Percentiles rank a stretch among this genome's conserved stretches.
Conservation (phyloP, 306 rosid genomes). For the Glycine soja region DNA sequence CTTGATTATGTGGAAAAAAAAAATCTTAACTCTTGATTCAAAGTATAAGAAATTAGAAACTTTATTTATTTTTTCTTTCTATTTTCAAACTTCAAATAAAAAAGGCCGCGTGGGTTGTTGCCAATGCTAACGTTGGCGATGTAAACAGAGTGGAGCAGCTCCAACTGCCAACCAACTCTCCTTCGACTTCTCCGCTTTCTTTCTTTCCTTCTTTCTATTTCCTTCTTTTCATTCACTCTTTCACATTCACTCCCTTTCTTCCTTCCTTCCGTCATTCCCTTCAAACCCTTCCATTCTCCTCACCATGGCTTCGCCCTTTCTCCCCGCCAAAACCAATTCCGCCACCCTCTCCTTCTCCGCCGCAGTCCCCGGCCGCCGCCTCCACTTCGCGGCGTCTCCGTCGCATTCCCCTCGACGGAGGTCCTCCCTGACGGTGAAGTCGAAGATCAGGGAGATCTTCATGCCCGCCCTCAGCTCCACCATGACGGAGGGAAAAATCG, state of each 20-base stretch:
- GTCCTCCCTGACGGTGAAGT: slow-evolving; percentile 52
- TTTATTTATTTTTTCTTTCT: no score
- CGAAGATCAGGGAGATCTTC: slow-evolving; percentile 94
- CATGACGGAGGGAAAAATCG: slow-evolving; percentile 98
- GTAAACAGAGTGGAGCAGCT: slow-evolving; percentile 54
- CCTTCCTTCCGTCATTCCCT: neutral
- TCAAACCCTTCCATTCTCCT: neutral
- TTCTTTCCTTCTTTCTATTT: neutral
- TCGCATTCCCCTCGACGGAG: slow-evolving; percentile 54
- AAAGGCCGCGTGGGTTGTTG: neutral
- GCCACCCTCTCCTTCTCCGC: slow-evolving; percentile 63
- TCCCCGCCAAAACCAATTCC: slow-evolving; percentile 2
- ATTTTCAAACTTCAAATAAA: neutral
- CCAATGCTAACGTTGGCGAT: slow-evolving; percentile 50
- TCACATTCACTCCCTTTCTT: neutral
- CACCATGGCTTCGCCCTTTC: slow-evolving; percentile 56
- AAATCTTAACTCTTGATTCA: no score
- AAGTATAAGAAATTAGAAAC: no score
- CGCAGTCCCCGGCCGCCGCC: slow-evolving; percentile 52
- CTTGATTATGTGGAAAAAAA: no score
- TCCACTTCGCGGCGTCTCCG: slow-evolving; percentile 30
- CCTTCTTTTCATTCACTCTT: neutral
- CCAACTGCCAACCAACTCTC: slow-evolving; percentile 46
- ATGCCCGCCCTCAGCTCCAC: slow-evolving; percentile 99
- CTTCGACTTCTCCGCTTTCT: slow-evolving; percentile 66